Evolutionary conservation across 148 eudicot genomes (phyloP), one percentile per base, ranked within the genome.

Genomic region (Silene uniflora): DNA sequence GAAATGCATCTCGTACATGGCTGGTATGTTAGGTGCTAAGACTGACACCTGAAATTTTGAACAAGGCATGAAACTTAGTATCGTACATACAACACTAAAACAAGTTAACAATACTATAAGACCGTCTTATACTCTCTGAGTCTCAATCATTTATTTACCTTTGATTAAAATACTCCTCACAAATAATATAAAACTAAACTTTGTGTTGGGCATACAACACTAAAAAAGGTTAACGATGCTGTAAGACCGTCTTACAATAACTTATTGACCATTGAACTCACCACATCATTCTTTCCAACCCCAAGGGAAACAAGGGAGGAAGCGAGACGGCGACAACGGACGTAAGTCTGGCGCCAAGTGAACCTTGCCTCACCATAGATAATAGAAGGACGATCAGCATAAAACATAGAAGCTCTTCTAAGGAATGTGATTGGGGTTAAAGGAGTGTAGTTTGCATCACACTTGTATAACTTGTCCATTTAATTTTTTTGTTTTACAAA

Each of bases 1-100:
- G 23, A 91, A 93, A 75, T 93, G 98, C 95, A 93, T 88, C 87
- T 93, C 98, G 62, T 91, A 93, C 75, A 87, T 2, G 13, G 98
- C 97, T 32, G 98, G 97, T 62, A 86, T 63, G 22, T 93, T 93
- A 2, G 98, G 98, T 5, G 98, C 97, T 73, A 93, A 47, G 0
- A 93, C 98, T 0, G 98, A 93, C 2, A 91, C 91, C 98, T 93
- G 72, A 42, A 70, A 49, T 24, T 12, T 13, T 13, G 11, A 64
- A 32, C 35, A 27, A 24, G 14, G 2, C n/a, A 64, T n/a, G 11
- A 61, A 21, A 61, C 64, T 9, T 21, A 61, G 11, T 47, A 47
- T 10, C 13, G 5, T 8, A 10, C 54, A 47, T 47, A 47, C 54
- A 47, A 47, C 64, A 3, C 23, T 23, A 19, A 3, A 18, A 6